These are phyloP conservation scores for Metarhizium brunneum DNA, from an alignment of 2,329 filamentous ascomycete species.

Conservation along the genomic window DNA sequence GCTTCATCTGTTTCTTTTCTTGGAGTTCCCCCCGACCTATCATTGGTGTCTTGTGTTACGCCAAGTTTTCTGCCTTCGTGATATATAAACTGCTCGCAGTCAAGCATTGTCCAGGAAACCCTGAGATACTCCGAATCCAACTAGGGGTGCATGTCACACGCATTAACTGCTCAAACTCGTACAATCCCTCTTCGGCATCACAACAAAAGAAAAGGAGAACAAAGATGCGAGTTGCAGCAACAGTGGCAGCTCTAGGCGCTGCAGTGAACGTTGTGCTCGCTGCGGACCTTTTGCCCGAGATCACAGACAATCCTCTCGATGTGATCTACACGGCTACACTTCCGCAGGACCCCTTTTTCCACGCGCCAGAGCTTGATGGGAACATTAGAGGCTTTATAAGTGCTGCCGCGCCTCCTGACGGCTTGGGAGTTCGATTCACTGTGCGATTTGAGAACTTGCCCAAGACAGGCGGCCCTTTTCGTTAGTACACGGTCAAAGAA, in stretches of 20 bases:
- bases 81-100: background rate
- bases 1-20: background rate
- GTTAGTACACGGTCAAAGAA: conserved; percentile 30
- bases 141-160: background rate
- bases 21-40: background rate
- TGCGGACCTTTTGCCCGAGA: conserved; percentile 37
- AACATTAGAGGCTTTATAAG: conserved; percentile 41
- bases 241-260: background rate
- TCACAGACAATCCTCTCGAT: conserved; percentile 44
- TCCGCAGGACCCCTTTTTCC: conserved; percentile 42
- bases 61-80: background rate
- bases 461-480: conserved; percentile 47
- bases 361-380: conserved; percentile 32
- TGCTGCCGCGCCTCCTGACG: conserved; percentile 36
- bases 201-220: background rate
- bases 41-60: background rate
- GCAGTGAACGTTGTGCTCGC: conserved; percentile 1
- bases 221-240: background rate
- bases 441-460: conserved; percentile 52
- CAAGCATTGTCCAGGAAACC: background rate
- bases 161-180: background rate
- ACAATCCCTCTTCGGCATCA: no score
- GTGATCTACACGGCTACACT: conserved; percentile 47
- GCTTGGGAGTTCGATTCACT: conserved; percentile 45
- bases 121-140: background rate